Conservation (phyloP, 306 rosid genomes). For the Boehmeria nivea region DNA sequence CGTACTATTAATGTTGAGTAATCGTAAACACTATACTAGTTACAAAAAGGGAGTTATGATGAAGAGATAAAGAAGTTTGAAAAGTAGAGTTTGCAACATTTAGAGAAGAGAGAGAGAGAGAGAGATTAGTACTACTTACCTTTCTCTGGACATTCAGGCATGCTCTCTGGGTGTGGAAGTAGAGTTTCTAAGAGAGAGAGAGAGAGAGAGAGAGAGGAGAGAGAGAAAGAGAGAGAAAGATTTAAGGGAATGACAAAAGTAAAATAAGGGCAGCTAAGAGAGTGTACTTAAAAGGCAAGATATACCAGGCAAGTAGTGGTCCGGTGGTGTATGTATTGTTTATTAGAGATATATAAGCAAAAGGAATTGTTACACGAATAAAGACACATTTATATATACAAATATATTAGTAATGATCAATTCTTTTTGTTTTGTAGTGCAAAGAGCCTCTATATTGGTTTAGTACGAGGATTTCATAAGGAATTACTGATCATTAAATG, state of each 20-base stretch:
- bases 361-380: neutral
- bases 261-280: conserved; percentile 35
- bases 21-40: neutral
- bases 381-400: neutral
- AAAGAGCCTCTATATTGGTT: conserved; percentile 21
- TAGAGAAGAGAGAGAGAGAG: conserved; percentile 4
- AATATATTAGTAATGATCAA: neutral
- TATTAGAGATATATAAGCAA: conserved; percentile 25
- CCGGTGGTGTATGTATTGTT: conserved; percentile 26
- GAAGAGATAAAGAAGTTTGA: neutral
- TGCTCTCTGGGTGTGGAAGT: conserved; percentile 52
- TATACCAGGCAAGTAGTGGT: conserved; percentile 32
- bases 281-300: conserved; percentile 84
- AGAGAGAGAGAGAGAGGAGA: conserved; percentile 21
- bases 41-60: neutral
- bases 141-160: conserved; percentile 99
- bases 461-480: conserved; percentile 34
- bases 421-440: conserved; percentile 19
- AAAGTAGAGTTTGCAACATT: neutral
- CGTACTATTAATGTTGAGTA: neutral
- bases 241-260: conserved; percentile 22
- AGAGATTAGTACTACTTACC: conserved; percentile 38
- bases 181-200: conserved; percentile 33
- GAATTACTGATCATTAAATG: conserved; percentile 6
- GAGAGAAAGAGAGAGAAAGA: conserved; percentile 20